Evolutionary conservation across 371 early-diverging fungal species (phyloP), one percentile per base, ranked within the genome.

Genomic region (Dinochytrium kinnereticum): DNA sequence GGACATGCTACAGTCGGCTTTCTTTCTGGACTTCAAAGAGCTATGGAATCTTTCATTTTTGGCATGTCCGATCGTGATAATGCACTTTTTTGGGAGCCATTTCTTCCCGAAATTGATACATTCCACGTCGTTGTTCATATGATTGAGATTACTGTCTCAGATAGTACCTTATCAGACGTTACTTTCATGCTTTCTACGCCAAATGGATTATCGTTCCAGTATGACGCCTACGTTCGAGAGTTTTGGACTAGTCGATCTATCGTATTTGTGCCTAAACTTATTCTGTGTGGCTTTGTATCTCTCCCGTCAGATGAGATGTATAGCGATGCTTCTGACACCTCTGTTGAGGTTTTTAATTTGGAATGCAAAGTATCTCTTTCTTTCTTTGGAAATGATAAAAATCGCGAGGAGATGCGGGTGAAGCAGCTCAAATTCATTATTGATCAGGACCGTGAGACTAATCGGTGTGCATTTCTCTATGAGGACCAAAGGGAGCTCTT

Each of bases 61-160:
- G 91, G 92, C 51, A 77, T 90, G 51, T 84, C 84, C 19, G 93
- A 94, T 71, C 85, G 86, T 39, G 94, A 95, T 68, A 93, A 93
- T 77, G 85, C 88, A 0, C 84, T 92, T 1, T 86, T 88, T 28
- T 79, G 79, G 0, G 70, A 78, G 7, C 77, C 82, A 19, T 59
- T 75, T 7, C 77, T 88, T 31, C 90, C 91, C 0, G 93, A 92
- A 70, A 86, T 92, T 2, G 89, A 90, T 0, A 88, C 91, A 72
- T 76, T 92, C 39, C 87, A 92, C 26, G 64, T 90, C 5, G 78
- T 75, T 21, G 79, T 91, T 2, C 83, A 87, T 61, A 82, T 88
- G 40, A 69, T 93, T 0, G 90, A 93, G 74, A 70, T 92, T 13
- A 86, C 84, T 24, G 73, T 93, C 1, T 90, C 91, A 90, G 90